These are phyloP conservation scores for Acanthamoeba lenticulata DNA, from an alignment of 208 protist genomes.

Conservation along the genomic window DNA sequence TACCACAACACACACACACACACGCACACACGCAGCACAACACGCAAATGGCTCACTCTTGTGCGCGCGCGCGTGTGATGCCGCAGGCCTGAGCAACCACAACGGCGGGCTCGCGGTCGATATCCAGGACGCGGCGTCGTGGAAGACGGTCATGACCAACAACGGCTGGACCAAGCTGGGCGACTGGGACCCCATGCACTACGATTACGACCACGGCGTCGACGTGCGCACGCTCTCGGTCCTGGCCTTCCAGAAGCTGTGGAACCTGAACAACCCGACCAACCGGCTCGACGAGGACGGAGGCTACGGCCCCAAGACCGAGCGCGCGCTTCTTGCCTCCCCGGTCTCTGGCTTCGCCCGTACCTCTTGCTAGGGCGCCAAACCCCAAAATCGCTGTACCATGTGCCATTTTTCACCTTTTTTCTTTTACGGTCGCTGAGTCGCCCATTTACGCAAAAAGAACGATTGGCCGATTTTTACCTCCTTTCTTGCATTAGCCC, in stretches of 20 bases:
- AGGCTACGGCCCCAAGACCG: not conserved
- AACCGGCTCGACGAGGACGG: not conserved
- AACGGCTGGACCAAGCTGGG: not conserved
- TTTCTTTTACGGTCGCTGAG: too few species aligned
- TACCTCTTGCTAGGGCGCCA: too few species aligned
- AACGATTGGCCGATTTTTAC: too few species aligned
- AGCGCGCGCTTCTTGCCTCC: not conserved
- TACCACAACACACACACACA: too few species aligned
- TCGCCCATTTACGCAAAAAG: too few species aligned
- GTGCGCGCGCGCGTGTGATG: not conserved
- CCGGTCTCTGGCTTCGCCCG: not conserved
- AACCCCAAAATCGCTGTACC: not conserved
- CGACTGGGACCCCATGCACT: conserved; percentile 35
- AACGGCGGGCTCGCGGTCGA: not conserved
- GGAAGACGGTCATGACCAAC: not conserved
- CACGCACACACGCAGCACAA: too few species aligned
- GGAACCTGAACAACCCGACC: conserved; percentile 1
- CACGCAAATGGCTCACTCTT: not conserved
- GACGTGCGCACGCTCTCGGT: conserved; percentile 21
- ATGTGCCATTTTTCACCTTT: too few species aligned
- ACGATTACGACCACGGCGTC: not conserved
- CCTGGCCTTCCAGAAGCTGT: conserved; percentile 12
- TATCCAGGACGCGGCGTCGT: not conserved
- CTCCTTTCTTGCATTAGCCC: too few species aligned
- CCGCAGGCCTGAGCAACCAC: not conserved